Evolutionary conservation across 257 asterid genomes (phyloP).

Genomic region (Jaltomata sinuosa): DNA sequence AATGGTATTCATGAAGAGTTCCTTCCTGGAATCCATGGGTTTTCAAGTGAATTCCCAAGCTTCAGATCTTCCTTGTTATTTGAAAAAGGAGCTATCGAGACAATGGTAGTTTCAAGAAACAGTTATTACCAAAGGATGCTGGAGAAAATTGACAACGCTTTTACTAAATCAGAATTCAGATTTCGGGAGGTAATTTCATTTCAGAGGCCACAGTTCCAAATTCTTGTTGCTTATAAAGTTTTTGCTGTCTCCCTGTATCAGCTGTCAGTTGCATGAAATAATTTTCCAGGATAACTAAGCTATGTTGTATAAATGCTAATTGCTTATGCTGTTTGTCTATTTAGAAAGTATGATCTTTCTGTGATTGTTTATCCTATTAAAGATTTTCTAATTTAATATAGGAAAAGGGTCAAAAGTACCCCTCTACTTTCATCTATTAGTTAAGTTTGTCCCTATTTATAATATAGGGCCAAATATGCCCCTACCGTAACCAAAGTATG

Average conservation of each 20-base stretch:
- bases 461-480: no score
- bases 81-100: conserved; percentile 58
- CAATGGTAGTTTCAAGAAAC: conserved; percentile 49
- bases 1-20: conserved; percentile 39
- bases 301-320: not conserved
- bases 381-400: not conserved
- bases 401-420: no score
- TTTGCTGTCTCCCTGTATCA: not conserved
- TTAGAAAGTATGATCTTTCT: not conserved
- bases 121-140: conserved; percentile 60
- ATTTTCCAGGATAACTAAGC: not conserved
- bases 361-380: not conserved
- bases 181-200: conserved; percentile 45
- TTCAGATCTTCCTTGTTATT: conserved; percentile 59
- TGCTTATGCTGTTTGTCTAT: not conserved
- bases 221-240: not conserved
- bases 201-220: not conserved
- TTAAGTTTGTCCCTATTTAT: no score
- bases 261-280: not conserved
- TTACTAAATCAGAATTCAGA: conserved; percentile 51
- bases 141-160: conserved; percentile 52
- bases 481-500: no score
- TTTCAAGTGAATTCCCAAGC: conserved; percentile 43
- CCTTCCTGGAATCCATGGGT: conserved; percentile 55
- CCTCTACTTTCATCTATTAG: no score